Base-by-base conservation (phyloP, 2,329 filamentous ascomycete genomes). In the Talaromyces sp. region DNA sequence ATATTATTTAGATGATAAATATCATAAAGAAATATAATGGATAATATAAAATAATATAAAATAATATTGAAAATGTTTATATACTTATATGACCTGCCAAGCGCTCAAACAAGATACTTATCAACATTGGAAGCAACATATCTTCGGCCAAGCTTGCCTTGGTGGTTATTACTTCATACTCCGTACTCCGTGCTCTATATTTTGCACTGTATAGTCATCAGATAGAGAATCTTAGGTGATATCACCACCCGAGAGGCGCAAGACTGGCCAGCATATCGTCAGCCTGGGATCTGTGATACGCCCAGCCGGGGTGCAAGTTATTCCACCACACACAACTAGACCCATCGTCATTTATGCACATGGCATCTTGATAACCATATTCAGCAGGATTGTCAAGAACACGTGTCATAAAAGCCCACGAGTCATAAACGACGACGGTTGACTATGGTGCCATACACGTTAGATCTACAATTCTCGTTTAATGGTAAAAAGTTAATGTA, bases 301-400 rank as follows among this genome's bases (percentile, higher is more conserved):
- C 42, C 51, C 59, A 61, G 5, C 61, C 60, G 16, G 63, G 63
- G 59, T 65, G 63, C 33, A 63, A 61, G 8, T 57, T 59, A 58
- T 65, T 61, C 59, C 59, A 64, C 63, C 63, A 65, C 12, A 65
- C 12, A 56, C 63, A 65, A n/a, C 42, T 63, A 1, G 33, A 56
- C 44, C 63, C 63, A 59, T 62, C 61, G 18, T 12, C n/a, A 28
- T 62, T 56, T 12, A 61, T 59, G 34, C 63, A 65, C 1, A 28
- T 61, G 12, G 59, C 57, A 57, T 64, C 50, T 54, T 50, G 34
- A 18, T 60, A 65, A 2, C 63, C 63, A 51, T 65, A 65, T 16
- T 34, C 31, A 27, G 53, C n/a, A 18, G 59, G 53, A 36, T 62
- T 56, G 16, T 65, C 61, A 34, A 65, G 63, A 50, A 65, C 52